Percentiles rank a stretch among this genome's conserved stretches.
Conservation (phyloP, 345 rosid species). For the Boechera stricta region DNA sequence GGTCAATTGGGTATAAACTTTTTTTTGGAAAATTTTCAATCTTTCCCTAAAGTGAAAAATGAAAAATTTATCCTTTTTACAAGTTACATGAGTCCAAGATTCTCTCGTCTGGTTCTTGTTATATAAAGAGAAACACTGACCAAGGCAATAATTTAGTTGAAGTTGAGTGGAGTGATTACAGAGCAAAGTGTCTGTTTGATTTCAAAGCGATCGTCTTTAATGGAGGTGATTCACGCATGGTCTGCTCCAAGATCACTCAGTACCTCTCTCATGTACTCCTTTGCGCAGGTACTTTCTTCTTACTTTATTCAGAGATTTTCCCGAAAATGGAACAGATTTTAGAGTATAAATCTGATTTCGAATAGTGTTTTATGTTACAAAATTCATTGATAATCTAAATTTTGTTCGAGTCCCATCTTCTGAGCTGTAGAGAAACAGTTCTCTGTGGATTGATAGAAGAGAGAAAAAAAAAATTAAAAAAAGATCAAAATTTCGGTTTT, state of each 20-base stretch:
- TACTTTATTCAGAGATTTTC: slow-evolving; percentile 4
- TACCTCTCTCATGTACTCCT: slow-evolving; percentile 81
- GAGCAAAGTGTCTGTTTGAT: slow-evolving; percentile 2
- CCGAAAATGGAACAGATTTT: background rate
- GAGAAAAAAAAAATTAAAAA: background rate
- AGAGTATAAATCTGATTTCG: background rate
- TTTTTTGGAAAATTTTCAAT: background rate
- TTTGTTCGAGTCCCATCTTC: background rate
- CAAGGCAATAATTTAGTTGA: background rate
- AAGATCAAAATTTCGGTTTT: background rate
- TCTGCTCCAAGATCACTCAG: slow-evolving; percentile 93
- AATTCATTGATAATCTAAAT: background rate
- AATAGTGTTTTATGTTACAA: too few species aligned
- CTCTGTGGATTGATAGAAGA: background rate
- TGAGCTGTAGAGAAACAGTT: background rate
- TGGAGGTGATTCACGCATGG: slow-evolving; percentile 86
- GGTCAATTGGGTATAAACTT: background rate
- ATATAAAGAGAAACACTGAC: slow-evolving; percentile 8
- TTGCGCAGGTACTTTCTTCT: slow-evolving; percentile 67
- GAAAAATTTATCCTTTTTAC: background rate
- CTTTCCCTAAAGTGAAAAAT: slow-evolving; percentile 1
- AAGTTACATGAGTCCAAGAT: slow-evolving; percentile 14
- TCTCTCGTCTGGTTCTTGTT: slow-evolving; percentile 2
- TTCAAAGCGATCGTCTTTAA: slow-evolving; percentile 16
- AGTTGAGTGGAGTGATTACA: slow-evolving; percentile 22